A percentile compares a stretch with the other conserved stretches of the same genome.
Evolutionary conservation across 2,329 filamentous ascomycete genomes (phyloP).

Genomic region (Aspergillus nomiae): DNA sequence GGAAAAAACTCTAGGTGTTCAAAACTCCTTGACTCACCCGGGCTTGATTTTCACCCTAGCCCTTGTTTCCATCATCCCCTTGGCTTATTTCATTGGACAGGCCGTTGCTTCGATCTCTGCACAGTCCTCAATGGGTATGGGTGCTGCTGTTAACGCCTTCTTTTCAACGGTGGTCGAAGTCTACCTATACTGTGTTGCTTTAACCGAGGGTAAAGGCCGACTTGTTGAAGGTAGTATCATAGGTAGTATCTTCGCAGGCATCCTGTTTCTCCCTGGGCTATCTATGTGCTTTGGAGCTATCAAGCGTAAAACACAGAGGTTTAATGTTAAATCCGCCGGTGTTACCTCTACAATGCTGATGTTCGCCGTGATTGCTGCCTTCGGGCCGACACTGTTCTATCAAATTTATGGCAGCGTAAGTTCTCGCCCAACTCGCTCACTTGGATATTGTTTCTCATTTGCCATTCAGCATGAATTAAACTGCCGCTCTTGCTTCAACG

Average conservation of each 20-base stretch:
- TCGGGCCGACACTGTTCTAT: constrained; percentile 95
- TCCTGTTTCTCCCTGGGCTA: constrained; percentile 88
- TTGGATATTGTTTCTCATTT: constrained; percentile 35
- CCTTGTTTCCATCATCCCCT: constrained; percentile 87
- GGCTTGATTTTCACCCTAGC: constrained; percentile 84
- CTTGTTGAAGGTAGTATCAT: constrained; percentile 97
- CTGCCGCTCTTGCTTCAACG: constrained; percentile 67
- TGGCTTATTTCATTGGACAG: constrained; percentile 98
- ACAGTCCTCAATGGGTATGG: constrained; percentile 96
- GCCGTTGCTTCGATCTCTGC: constrained; percentile 98
- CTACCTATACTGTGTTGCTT: constrained; percentile 92
- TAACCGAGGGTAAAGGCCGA: constrained; percentile 87
- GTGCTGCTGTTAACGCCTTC: constrained; percentile 95
- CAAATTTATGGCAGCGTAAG: constrained; percentile 91
- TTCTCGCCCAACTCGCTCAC: constrained; percentile 17
- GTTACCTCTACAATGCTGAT: constrained; percentile 98
- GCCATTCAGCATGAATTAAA: constrained; percentile 78
- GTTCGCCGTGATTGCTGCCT: constrained; percentile 93
- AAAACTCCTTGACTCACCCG: constrained; percentile 75
- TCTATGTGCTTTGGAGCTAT: constrained; percentile 99
- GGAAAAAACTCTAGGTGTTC: constrained; percentile 65
- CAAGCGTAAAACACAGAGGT: constrained; percentile 96
- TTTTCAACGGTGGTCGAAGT: constrained; percentile 98
- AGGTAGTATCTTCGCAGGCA: constrained; percentile 95
- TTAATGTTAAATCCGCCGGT: constrained; percentile 94